These are phyloP conservation scores for Silene coronaria DNA, from an alignment of 179 eudicot genomes.

Conservation along the genomic window DNA sequence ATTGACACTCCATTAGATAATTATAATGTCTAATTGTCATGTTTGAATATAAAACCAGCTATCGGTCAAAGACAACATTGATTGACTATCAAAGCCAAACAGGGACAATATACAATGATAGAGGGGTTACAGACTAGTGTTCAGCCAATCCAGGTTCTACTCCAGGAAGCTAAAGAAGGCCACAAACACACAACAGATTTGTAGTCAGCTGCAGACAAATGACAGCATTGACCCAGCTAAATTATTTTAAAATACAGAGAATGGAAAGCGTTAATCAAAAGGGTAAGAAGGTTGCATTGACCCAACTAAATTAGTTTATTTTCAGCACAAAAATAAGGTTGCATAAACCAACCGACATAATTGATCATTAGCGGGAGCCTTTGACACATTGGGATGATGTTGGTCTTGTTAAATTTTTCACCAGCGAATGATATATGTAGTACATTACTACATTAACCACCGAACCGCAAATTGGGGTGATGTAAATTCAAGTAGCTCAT, in stretches of 20 bases:
- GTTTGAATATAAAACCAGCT: not conserved
- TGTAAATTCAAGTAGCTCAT: not conserved
- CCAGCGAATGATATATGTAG: not conserved
- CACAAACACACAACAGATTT: not conserved
- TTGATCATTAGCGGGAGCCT: not conserved
- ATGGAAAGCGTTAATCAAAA: not conserved
- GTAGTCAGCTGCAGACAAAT: not conserved
- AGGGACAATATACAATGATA: not conserved
- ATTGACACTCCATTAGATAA: not conserved
- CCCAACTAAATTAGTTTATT: not conserved
- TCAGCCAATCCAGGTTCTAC: not conserved
- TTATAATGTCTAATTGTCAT: not conserved
- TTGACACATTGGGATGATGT: not conserved
- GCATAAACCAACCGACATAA: not conserved
- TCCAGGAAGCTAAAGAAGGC: not conserved
- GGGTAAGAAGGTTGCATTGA: not conserved
- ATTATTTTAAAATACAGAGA: not conserved
- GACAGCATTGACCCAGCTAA: conserved; percentile 3
- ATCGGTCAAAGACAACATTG: not conserved
- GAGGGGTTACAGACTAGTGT: not conserved
- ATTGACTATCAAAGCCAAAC: not conserved
- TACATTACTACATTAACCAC: not conserved
- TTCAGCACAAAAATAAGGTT: not conserved
- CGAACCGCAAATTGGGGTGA: not conserved
- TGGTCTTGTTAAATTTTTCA: not conserved